Conservation (phyloP, 2,329 filamentous ascomycete species). For the Aspergillus sp. region DNA sequence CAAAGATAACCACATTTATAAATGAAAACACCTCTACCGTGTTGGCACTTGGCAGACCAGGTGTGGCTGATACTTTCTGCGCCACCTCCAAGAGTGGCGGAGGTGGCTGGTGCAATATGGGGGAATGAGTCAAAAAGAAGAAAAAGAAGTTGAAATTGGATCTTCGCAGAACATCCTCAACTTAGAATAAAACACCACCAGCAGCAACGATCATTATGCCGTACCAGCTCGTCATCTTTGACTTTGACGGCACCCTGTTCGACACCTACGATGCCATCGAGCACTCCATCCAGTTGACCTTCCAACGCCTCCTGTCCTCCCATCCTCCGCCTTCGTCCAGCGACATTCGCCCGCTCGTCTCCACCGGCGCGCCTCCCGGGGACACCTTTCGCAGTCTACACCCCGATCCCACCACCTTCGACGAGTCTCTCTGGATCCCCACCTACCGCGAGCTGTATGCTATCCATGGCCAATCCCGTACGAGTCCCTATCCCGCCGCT, state of each 20-base stretch:
- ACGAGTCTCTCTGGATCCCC: constrained; percentile 19
- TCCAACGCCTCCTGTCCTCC: constrained; percentile 13
- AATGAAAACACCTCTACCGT: no score
- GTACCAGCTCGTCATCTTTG: constrained; percentile 18
- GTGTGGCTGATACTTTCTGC: no score
- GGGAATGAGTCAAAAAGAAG: no score
- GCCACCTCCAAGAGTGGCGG: no score
- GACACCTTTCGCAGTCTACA: constrained; percentile 16
- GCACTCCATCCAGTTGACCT: constrained; percentile 11
- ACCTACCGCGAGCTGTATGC: constrained; percentile 27
- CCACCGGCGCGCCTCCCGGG: constrained; percentile 13
- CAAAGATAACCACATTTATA: no score
- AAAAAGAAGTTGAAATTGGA: no score
- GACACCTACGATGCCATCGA: constrained; percentile 20
- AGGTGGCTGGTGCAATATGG: no score
- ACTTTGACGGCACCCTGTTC: constrained; percentile 24
- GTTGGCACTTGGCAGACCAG: no score
- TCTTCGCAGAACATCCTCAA: no score
- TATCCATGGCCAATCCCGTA: constrained; percentile 22
- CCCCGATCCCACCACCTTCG: constrained; percentile 8
- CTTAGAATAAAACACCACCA: no score
- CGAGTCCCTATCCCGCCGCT: constrained; percentile 23
- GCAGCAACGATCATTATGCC: background rate
- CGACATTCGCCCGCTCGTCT: constrained; percentile 12
- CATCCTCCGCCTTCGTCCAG: background rate